Evolutionary conservation across 495 filamentous ascomycete species (phyloP), one percentile per base, ranked within the genome.

Genomic region (Hypoxylon intermedium): DNA sequence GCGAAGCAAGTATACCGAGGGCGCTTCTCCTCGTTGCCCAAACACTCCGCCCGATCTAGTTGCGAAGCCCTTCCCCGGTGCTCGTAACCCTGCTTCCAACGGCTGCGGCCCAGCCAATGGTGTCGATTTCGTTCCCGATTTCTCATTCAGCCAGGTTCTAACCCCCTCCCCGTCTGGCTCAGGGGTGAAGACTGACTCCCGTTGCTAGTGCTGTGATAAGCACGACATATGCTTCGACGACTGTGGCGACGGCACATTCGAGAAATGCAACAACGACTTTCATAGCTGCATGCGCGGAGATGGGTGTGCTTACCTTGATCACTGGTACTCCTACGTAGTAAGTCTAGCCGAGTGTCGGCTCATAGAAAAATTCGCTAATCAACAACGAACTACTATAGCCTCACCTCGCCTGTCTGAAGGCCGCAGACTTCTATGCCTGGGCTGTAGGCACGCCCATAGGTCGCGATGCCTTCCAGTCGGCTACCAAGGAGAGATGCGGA

Each of bases 91-190:
- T 11, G 2, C 28, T 9, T 26, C 51, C 23, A 55, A 55, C 51
- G 51, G 51, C 13, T 55, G 51, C 13, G 51, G 51, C 5, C 6
- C 51, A 13, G 0, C 23, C 5, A 30, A 33, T 1, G 26, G 24
- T n/a, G 16, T 46, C 24, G 26, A 55, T 13, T 15, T 36, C 15
- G 34, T 55, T 5, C 51, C 51, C 1, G 33, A 68, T 46, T 47
- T 62, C 2, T 51, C 54, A 42, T 68, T 49, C 16, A 48, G 61
- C 3, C n/a, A n/a, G n/a, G n/a, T n/a, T n/a, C n/a, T n/a, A n/a
- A n/a, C n/a, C n/a, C n/a, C n/a, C n/a, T n/a, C n/a, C n/a, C n/a
- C n/a, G n/a, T n/a, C n/a, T n/a, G n/a, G n/a, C n/a, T n/a, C n/a
- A n/a, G n/a, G n/a, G n/a, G n/a, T n/a, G n/a, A n/a, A n/a, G n/a